These are phyloP conservation scores for Aspergillus thermomutatus DNA, from an alignment of 2,329 filamentous ascomycete genomes.

Conservation along the genomic window DNA sequence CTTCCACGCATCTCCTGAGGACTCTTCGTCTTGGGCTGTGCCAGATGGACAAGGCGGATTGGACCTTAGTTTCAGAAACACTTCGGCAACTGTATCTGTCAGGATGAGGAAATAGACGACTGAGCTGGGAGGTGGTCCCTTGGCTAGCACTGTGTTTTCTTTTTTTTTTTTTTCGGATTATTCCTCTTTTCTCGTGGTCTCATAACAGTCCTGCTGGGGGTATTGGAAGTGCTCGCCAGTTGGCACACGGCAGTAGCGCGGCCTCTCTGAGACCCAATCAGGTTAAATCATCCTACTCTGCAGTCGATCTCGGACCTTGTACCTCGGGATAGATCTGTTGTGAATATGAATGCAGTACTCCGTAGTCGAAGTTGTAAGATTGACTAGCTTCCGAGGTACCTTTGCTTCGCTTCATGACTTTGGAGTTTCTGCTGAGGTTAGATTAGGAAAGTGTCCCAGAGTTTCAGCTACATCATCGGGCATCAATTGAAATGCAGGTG, in stretches of 20 bases:
- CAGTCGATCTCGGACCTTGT: neutral
- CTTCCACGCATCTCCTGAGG: slow-evolving; percentile 1
- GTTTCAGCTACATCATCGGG: slow-evolving; percentile 22
- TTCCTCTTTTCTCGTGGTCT: neutral
- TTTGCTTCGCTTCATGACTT: no score
- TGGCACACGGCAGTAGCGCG: neutral
- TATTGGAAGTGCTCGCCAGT: neutral
- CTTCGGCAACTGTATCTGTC: neutral
- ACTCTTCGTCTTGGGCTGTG: neutral
- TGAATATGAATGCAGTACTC: no score
- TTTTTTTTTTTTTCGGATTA: neutral
- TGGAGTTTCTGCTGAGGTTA: no score
- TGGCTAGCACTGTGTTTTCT: no score
- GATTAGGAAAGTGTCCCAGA: neutral
- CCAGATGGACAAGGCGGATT: neutral
- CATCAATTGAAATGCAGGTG: slow-evolving; percentile 9
- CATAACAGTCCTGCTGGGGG: neutral
- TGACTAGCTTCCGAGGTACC: no score
- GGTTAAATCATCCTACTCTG: neutral
- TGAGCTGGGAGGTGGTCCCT: no score
- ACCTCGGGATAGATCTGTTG: neutral
- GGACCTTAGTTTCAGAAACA: neutral
- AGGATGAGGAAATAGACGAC: neutral
- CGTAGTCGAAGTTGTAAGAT: no score
- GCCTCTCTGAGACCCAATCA: neutral